Percentiles rank a stretch among this genome's conserved stretches.
Conservation (phyloP, 1,284 basidiomycete genomes). For the Cerrena zonata region DNA sequence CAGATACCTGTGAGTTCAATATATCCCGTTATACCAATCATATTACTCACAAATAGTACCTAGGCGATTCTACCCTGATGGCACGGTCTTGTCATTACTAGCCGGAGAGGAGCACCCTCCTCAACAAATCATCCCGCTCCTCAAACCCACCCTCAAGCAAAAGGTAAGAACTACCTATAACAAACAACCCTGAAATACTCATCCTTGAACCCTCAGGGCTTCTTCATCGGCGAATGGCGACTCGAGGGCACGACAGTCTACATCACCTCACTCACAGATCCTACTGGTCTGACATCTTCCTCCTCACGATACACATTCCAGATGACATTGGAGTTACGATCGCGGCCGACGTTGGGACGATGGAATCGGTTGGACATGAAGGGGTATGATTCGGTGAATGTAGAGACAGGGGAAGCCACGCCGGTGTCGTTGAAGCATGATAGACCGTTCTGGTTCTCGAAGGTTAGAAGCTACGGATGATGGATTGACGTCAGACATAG, state of each 20-base stretch:
- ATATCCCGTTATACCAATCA: background rate
- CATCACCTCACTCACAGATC: slow-evolving; percentile 59
- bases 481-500: too few relatives aligned
- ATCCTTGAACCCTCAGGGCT: slow-evolving; percentile 42
- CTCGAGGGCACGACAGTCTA: slow-evolving; percentile 54
- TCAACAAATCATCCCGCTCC: slow-evolving; percentile 67
- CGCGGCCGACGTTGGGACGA: slow-evolving; percentile 64
- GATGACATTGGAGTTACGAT: slow-evolving; percentile 77
- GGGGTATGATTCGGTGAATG: slow-evolving; percentile 70
- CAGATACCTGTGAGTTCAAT: slow-evolving; percentile 62
- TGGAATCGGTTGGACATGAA: slow-evolving; percentile 86
- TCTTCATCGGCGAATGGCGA: slow-evolving; percentile 65
- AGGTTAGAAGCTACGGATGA: slow-evolving; percentile 55
- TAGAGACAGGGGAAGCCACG: slow-evolving; percentile 68
- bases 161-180: slow-evolving; percentile 47
- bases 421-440: slow-evolving; percentile 77
- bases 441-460: slow-evolving; percentile 89
- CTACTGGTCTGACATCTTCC: slow-evolving; percentile 5
- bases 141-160: slow-evolving; percentile 72
- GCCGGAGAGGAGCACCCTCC: slow-evolving; percentile 78
- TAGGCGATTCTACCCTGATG: slow-evolving; percentile 85
- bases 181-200: background rate
- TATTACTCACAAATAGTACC: background rate
- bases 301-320: slow-evolving; percentile 63
- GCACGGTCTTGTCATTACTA: slow-evolving; percentile 79